Evolutionary conservation across 2,329 filamentous ascomycete species (phyloP).

Genomic region (Graphilbum ipis-grandicollis): DNA sequence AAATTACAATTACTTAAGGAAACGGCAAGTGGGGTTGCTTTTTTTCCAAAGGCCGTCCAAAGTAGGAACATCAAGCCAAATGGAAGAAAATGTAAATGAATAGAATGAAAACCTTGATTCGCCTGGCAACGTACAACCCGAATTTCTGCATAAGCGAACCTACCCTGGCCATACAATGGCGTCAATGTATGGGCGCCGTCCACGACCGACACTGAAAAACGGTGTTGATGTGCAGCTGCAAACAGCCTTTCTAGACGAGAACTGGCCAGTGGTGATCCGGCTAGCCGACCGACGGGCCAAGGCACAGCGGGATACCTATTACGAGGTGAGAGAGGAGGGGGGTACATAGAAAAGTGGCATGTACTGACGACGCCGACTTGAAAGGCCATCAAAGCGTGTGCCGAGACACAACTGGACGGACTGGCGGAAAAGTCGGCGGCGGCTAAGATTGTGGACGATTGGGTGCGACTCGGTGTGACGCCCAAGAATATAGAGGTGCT

Average conservation of each 20-base stretch:
- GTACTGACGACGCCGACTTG: no score
- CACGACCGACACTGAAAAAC: conserved; percentile 24
- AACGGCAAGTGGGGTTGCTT: no score
- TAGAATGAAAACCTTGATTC: no score
- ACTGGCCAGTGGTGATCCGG: conserved; percentile 32
- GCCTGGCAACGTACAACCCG: no score
- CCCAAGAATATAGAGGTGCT: conserved; percentile 32
- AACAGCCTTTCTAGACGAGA: conserved; percentile 34
- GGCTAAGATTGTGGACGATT: conserved; percentile 24
- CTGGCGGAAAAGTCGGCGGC: conserved; percentile 26
- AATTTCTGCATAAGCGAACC: no score
- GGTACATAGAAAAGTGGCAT: no score
- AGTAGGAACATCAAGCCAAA: no score
- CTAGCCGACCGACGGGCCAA: conserved; percentile 34
- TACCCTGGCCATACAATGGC: no score
- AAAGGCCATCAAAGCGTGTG: conserved; percentile 31
- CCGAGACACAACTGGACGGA: conserved; percentile 34
- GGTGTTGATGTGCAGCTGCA: conserved; percentile 37
- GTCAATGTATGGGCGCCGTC: conserved; percentile 5
- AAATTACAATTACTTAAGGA: no score
- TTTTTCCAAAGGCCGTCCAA: no score
- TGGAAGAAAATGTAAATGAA: no score
- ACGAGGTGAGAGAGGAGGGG: no score
- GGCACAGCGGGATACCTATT: conserved; percentile 35
- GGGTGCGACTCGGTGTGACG: conserved; percentile 26